A percentile compares a stretch with the other conserved stretches of the same genome.
These are phyloP conservation scores for Neoarthrinium moseri DNA, from an alignment of 2,329 filamentous ascomycete genomes.

Conservation along the genomic window DNA sequence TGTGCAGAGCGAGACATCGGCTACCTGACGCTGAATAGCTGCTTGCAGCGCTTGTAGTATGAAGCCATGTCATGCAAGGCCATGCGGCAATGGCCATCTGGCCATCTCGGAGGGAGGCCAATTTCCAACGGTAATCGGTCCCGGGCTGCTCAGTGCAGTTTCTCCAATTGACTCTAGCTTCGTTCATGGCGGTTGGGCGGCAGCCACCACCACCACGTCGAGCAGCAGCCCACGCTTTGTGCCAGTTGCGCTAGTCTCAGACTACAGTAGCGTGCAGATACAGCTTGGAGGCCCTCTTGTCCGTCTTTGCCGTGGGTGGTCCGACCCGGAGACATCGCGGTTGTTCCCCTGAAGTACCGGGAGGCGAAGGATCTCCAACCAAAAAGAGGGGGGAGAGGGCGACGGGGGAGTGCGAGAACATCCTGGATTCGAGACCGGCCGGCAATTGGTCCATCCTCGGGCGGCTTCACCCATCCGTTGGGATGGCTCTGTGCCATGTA, in stretches of 20 bases:
- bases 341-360: too few species aligned
- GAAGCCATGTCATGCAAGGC: too few species aligned
- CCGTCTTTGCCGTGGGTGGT: neutral
- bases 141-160: neutral
- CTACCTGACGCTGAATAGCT: too few species aligned
- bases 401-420: neutral
- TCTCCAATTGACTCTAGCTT: neutral
- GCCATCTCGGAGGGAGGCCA: neutral
- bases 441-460: too few species aligned
- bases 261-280: slow-evolving; percentile 3
- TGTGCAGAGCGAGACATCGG: too few species aligned
- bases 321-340: too few species aligned
- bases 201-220: neutral
- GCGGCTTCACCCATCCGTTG: too few species aligned
- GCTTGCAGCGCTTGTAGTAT: too few species aligned
- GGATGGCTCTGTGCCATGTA: too few species aligned
- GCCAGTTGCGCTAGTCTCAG: neutral
- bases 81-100: neutral
- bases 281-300: neutral
- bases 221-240: neutral
- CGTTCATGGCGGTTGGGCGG: neutral
- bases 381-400: too few species aligned
- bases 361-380: too few species aligned
- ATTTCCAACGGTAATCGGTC: neutral
- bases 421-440: too few species aligned